Conservation (phyloP, 2,329 filamentous ascomycete species). For the Beauveria rudraprayagi region DNA sequence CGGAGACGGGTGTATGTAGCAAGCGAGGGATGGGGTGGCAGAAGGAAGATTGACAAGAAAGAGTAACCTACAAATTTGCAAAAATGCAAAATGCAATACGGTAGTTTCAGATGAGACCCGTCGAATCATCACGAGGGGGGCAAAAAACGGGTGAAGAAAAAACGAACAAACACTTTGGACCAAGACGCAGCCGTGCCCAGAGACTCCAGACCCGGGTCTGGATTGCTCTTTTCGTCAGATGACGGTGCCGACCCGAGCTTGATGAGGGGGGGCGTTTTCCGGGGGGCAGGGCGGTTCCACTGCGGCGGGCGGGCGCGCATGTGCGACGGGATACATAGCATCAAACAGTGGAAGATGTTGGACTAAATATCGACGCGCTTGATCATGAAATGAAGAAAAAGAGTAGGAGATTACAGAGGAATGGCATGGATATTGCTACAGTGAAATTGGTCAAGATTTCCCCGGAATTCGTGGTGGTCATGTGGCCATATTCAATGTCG, state of each 20-base stretch:
- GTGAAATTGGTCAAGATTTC: not conserved
- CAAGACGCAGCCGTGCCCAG: not conserved
- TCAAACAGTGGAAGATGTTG: not conserved
- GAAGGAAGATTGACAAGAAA: not conserved
- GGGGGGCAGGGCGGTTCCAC: not conserved
- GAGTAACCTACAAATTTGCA: not conserved
- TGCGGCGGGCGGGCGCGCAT: not conserved
- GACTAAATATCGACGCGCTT: no score
- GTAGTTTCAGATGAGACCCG: not conserved
- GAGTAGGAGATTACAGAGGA: not conserved
- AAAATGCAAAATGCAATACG: not conserved
- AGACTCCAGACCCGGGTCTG: not conserved
- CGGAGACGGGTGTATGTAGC: not conserved
- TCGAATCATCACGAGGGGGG: slow-evolving; percentile 4
- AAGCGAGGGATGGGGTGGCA: not conserved
- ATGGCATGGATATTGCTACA: not conserved
- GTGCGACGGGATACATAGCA: not conserved
- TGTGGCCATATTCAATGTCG: not conserved
- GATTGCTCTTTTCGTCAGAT: slow-evolving; percentile 9
- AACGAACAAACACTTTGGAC: not conserved
- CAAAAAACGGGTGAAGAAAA: not conserved
- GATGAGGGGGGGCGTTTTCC: not conserved
- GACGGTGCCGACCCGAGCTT: slow-evolving; percentile 6
- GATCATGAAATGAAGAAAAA: not conserved
- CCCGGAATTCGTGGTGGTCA: not conserved